phyloP scores from a whole-genome alignment of 129 eudicot genomes.

The Chrysanthemum makinoi region DNA sequence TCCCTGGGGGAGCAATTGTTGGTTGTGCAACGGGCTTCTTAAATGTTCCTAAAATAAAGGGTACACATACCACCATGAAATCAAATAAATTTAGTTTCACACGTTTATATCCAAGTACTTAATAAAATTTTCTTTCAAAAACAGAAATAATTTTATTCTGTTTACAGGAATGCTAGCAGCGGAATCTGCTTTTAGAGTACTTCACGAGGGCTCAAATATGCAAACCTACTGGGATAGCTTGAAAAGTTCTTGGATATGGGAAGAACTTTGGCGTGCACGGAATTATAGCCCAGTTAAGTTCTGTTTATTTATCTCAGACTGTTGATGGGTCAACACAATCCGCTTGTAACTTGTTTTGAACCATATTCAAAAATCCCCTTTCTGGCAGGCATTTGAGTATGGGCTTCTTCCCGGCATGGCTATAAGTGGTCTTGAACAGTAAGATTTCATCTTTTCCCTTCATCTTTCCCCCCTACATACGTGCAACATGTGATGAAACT shows the following conservation, averaged over 20 bases:
- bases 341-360: not conserved
- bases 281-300: conserved; percentile 83
- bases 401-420: conserved; percentile 94
- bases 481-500: conserved; percentile 21
- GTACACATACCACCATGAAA: conserved; percentile 97
- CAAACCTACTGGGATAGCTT: conserved; percentile 70
- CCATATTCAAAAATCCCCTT: not conserved
- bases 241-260: conserved; percentile 87
- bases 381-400: conserved; percentile 80
- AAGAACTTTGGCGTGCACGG: conserved; percentile 74
- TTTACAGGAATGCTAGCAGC: conserved; percentile 89
- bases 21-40: conserved; percentile 98
- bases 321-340: not conserved
- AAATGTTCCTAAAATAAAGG: conserved; percentile 96
- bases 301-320: not conserved
- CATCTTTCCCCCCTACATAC: conserved; percentile 8
- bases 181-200: conserved; percentile 71
- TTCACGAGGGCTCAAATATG: conserved; percentile 63
- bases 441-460: conserved; percentile 36
- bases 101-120: not conserved
- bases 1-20: conserved; percentile 98
- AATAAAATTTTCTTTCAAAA: not conserved
- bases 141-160: not conserved
- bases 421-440: conserved; percentile 82
- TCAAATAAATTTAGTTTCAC: conserved; percentile 53